phyloP scores from a whole-genome alignment of 106 monocot species.

The Apostasia shenzhenica region DNA sequence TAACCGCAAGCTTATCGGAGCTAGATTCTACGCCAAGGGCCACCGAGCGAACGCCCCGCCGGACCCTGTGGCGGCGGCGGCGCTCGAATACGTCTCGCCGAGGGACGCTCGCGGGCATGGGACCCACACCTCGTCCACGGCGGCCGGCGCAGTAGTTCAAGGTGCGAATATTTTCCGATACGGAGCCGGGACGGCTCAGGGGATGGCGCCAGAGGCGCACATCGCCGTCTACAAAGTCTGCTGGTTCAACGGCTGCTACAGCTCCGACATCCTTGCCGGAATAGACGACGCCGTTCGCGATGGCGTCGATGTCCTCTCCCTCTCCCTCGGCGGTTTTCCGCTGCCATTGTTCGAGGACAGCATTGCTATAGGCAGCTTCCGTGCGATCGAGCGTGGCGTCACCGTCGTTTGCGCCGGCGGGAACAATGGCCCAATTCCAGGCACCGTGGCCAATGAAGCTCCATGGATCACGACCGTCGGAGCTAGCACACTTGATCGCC shows the following conservation, averaged over 20 bases:
- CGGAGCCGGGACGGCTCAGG: slow-evolving; percentile 44
- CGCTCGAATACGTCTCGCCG: slow-evolving; percentile 60
- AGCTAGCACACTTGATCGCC: slow-evolving; percentile 65
- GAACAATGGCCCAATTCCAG: slow-evolving; percentile 61
- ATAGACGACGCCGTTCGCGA: slow-evolving; percentile 81
- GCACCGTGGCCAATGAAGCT: slow-evolving; percentile 75
- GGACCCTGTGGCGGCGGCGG: slow-evolving; percentile 1
- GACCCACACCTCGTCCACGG: slow-evolving; percentile 82
- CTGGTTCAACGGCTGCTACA: slow-evolving; percentile 89
- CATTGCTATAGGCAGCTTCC: slow-evolving; percentile 84
- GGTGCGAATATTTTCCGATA: slow-evolving; percentile 51
- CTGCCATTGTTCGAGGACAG: slow-evolving; percentile 72
- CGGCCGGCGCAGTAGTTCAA: slow-evolving; percentile 42
- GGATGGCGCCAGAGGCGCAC: slow-evolving; percentile 67
- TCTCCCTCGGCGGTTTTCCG: slow-evolving; percentile 82
- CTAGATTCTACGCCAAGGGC: slow-evolving; percentile 73
- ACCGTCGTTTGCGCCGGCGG: slow-evolving; percentile 75
- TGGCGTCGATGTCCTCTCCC: slow-evolving; percentile 75
- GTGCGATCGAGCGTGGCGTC: slow-evolving; percentile 50
- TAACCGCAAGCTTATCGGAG: slow-evolving; percentile 90
- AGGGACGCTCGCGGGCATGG: slow-evolving; percentile 80
- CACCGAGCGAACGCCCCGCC: slow-evolving; percentile 37
- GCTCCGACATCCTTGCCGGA: slow-evolving; percentile 86
- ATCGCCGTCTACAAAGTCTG: slow-evolving; percentile 86
- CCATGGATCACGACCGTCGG: slow-evolving; percentile 88